Conservation (phyloP, 768 basidiomycete genomes). For the Coprinellus aureogranulatus region DNA sequence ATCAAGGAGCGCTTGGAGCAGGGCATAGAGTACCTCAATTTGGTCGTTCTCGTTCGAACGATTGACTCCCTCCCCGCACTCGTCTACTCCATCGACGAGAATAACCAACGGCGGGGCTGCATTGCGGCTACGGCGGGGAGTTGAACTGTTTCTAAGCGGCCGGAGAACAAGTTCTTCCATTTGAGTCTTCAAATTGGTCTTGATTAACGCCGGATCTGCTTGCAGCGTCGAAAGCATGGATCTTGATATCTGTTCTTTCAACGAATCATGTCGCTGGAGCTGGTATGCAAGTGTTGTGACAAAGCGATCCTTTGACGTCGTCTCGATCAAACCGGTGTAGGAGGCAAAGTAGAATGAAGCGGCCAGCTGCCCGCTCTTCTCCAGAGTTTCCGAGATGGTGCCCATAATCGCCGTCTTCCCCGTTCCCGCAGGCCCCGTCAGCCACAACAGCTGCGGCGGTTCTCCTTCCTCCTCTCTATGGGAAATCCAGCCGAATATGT, state of each 20-base stretch:
- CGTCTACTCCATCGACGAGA: constrained; percentile 13
- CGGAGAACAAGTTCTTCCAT: neutral
- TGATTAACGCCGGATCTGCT: too few relatives aligned
- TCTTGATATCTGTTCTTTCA: too few relatives aligned
- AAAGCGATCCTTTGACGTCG: neutral
- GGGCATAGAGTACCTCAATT: constrained; percentile 3
- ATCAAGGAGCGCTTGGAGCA: neutral
- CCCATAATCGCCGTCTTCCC: neutral
- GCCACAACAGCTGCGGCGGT: too few relatives aligned
- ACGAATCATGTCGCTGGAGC: neutral
- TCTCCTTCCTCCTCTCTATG: too few relatives aligned
- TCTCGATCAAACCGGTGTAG: neutral
- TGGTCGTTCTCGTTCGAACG: neutral
- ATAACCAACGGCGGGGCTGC: constrained; percentile 1
- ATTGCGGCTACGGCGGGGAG: neutral
- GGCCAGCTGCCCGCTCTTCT: neutral
- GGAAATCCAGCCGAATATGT: too few relatives aligned
- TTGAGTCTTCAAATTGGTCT: too few relatives aligned
- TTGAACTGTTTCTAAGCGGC: neutral
- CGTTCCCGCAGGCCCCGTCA: neutral
- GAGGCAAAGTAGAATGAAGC: constrained; percentile 11
- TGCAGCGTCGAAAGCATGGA: neutral
- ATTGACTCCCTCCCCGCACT: constrained; percentile 1
- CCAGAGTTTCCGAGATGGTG: neutral
- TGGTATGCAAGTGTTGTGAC: constrained; percentile 6